Conservation (phyloP, 140 eudicot species). For the Anethum foeniculum region DNA sequence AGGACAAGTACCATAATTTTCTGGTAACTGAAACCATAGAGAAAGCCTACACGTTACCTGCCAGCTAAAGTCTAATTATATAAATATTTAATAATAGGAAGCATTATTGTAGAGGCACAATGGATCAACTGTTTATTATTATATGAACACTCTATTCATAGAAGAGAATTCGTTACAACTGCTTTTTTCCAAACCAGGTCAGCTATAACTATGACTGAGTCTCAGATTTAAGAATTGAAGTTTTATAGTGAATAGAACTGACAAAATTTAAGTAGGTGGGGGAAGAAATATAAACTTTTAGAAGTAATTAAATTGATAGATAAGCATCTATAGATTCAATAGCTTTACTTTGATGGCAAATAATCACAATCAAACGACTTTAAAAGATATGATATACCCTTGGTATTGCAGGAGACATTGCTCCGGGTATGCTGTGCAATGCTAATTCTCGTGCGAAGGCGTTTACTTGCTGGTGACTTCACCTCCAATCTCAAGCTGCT, state of each 20-base stretch:
- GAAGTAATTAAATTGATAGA: not conserved
- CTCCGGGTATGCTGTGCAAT: conserved; percentile 88
- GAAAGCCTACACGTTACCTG: not conserved
- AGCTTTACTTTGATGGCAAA: not conserved
- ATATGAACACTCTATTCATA: not conserved
- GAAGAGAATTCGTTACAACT: not conserved
- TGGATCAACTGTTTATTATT: not conserved
- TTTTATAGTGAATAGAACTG: not conserved
- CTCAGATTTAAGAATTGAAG: not conserved
- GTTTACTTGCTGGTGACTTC: conserved; percentile 91
- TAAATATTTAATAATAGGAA: not conserved
- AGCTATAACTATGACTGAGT: not conserved
- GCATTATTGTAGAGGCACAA: not conserved
- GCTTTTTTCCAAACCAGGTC: not conserved
- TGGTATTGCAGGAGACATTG: conserved; percentile 59
- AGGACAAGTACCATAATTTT: not conserved
- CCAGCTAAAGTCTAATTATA: not conserved
- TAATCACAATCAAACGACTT: not conserved
- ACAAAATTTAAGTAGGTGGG: not conserved
- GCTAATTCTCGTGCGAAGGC: conserved; percentile 77
- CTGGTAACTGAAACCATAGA: not conserved
- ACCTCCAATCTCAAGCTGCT: conserved; percentile 90
- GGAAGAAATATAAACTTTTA: not conserved
- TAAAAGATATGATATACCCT: not conserved
- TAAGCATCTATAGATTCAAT: not conserved